Base-by-base conservation (phyloP, 1,284 basidiomycete species). In the Grifola frondosa region DNA sequence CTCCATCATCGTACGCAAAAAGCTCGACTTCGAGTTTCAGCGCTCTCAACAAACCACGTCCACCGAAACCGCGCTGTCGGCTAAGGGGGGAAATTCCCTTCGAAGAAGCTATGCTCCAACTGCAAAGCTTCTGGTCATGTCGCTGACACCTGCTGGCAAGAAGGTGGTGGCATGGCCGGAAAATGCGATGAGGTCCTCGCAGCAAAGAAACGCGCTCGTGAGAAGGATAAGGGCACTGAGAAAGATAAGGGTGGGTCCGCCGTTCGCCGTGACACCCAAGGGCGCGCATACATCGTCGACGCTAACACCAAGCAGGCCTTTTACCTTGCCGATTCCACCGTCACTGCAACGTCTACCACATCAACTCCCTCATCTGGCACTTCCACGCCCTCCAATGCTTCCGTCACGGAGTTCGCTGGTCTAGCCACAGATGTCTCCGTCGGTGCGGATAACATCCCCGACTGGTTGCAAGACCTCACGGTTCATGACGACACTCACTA, bases 71-170 rank as follows among this genome's bases (percentile, higher is more conserved):
- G 20, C 32, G 1, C 10, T 40, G 15, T 16, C 37, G 30, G 29
- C 37, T 4, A 22, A 24, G n/a, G 11, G 19, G 4, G 9, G 8
- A 20, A 24, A 11, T 13, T 9, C 31, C n/a, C 11, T 5, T 6
- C 3, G 12, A 13, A 20, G 6, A 22, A 15, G 19, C 19, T 21
- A n/a, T 51, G 45, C 29, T 17, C 33, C 15, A 37, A 48, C 22
- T 52, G 45, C 32, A 44, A 47, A 6, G 25, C 28, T 11, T 23
- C 21, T 6, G 41, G 36, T 20, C 49, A 49, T 22, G 6, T 17
- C 16, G 30, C 25, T 5, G 34, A 17, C 3, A 25, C 30, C 8
- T 54, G 45, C 22, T 52, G 13, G 16, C 30, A 40, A 9, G 29
- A 24, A 2, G 37, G 40, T 13, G 45, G 40, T 8, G 32, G 29